Evolutionary conservation across 2,329 filamentous ascomycete genomes (phyloP).

Genomic region (Amylocarpus encephaloides): DNA sequence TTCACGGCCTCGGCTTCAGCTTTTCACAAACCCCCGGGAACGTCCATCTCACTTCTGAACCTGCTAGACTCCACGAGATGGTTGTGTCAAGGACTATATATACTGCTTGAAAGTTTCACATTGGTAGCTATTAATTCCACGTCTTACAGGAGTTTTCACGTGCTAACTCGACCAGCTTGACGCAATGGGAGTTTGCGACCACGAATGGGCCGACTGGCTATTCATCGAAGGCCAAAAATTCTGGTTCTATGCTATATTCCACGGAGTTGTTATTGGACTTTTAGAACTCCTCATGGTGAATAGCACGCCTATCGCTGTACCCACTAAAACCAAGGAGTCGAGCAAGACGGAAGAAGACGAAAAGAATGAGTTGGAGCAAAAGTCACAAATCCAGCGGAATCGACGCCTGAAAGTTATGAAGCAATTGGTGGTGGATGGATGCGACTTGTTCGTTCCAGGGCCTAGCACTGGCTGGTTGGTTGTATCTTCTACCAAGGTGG

Average conservation of each 20-base stretch:
- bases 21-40: conserved; percentile 24
- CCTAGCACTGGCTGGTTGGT: conserved; percentile 54
- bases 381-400: not conserved
- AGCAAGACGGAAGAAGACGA: not conserved
- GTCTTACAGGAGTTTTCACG: not conserved
- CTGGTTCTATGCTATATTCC: conserved; percentile 52
- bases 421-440: conserved; percentile 47
- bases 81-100: conserved; percentile 59
- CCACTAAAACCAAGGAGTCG: not conserved
- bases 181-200: conserved; percentile 44
- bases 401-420: conserved; percentile 35
- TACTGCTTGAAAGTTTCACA: conserved; percentile 59
- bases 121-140: conserved; percentile 42
- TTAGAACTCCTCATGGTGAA: conserved; percentile 9
- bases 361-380: not conserved
- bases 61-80: conserved; percentile 51
- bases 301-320: not conserved
- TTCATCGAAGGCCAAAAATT: conserved; percentile 58
- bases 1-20: conserved; percentile 46
- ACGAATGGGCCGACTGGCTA: conserved; percentile 39
- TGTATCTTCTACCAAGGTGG: conserved; percentile 46
- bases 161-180: conserved; percentile 28
- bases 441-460: conserved; percentile 59
- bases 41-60: conserved; percentile 19
- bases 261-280: conserved; percentile 36